Conservation (phyloP, 2,329 filamentous ascomycete species). For the Hyphodiscus sp. region DNA sequence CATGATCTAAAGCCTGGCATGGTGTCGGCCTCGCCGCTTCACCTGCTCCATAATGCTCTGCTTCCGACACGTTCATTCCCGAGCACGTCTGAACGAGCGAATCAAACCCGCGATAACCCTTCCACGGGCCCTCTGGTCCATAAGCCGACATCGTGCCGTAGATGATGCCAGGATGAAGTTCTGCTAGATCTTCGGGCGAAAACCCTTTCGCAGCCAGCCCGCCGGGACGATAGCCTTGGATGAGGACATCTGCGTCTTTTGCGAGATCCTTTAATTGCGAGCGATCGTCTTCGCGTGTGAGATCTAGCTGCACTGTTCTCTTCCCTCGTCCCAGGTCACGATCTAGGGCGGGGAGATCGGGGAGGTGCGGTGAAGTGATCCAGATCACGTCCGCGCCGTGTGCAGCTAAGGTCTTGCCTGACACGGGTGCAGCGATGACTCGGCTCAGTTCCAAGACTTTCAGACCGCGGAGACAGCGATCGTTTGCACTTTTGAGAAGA, state of each 20-base stretch:
- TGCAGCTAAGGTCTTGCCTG: constrained; percentile 32
- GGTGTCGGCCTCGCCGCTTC: constrained; percentile 39
- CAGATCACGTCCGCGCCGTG: constrained; percentile 37
- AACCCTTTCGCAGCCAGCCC: constrained; percentile 40
- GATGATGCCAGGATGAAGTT: constrained; percentile 39
- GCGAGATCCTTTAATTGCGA: constrained; percentile 28
- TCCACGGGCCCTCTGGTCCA: constrained; percentile 42
- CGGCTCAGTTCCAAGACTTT: constrained; percentile 33
- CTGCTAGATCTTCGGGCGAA: constrained; percentile 32
- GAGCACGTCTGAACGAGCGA: constrained; percentile 49
- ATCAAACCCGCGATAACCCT: constrained; percentile 44
- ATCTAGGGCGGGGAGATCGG: constrained; percentile 32
- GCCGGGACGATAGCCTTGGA: constrained; percentile 42
- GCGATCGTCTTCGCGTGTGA: constrained; percentile 23
- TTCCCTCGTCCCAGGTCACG: constrained; percentile 34
- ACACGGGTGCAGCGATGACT: constrained; percentile 34
- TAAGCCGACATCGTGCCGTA: constrained; percentile 48
- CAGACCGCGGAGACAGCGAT: constrained; percentile 35
- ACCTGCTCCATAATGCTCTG: constrained; percentile 35
- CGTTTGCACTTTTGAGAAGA: background rate
- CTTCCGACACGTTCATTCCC: constrained; percentile 50
- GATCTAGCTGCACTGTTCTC: constrained; percentile 32
- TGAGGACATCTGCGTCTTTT: constrained; percentile 35
- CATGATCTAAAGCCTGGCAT: constrained; percentile 52
- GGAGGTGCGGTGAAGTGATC: constrained; percentile 32